These are phyloP conservation scores for Sporormia fimetaria DNA, from an alignment of 495 filamentous ascomycete species.

Conservation along the genomic window DNA sequence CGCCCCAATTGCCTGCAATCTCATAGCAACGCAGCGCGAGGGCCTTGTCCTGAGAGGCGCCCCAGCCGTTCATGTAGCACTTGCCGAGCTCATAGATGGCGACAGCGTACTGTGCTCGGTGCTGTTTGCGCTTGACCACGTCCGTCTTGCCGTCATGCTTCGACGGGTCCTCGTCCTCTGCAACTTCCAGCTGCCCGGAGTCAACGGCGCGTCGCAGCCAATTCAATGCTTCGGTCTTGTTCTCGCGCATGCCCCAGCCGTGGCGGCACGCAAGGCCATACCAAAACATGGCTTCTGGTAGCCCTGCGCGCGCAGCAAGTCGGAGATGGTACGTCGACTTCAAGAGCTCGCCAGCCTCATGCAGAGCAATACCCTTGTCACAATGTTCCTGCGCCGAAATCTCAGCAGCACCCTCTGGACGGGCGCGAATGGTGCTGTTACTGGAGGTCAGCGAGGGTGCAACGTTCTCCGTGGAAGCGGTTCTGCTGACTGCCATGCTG, in stretches of 20 bases:
- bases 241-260: constrained; percentile 93
- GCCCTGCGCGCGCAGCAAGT: constrained; percentile 70
- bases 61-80: constrained; percentile 98
- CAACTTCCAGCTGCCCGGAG: constrained; percentile 67
- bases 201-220: constrained; percentile 89
- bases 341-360: constrained; percentile 71
- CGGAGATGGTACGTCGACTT: constrained; percentile 95
- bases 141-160: constrained; percentile 57
- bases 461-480: constrained; percentile 29
- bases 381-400: constrained; percentile 79
- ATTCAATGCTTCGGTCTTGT: constrained; percentile 74
- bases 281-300: constrained; percentile 87
- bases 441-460: constrained; percentile 42
- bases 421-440: constrained; percentile 42
- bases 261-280: constrained; percentile 96
- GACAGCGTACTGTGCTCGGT: constrained; percentile 83
- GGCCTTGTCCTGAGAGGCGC: constrained; percentile 80
- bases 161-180: constrained; percentile 57
- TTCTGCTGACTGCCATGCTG: background rate
- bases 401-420: constrained; percentile 34
- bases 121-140: constrained; percentile 56
- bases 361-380: constrained; percentile 71
- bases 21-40: constrained; percentile 89
- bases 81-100: constrained; percentile 93
- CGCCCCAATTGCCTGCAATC: constrained; percentile 94